Base-by-base conservation (phyloP, 1,139 yeast genomes). In the Taphrina wiesneri region DNA sequence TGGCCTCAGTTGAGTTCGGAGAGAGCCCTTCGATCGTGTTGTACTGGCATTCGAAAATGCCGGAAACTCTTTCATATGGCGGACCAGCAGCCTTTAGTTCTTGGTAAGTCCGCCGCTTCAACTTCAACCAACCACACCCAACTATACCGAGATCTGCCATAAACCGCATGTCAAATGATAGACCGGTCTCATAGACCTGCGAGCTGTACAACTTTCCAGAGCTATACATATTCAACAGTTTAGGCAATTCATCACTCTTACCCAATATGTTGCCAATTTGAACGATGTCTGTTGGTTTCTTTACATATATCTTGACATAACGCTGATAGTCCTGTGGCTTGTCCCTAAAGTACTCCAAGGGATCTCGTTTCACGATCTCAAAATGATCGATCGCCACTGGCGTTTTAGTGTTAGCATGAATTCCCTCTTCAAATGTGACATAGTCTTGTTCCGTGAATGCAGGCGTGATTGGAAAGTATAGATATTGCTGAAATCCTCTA, bases 111-210 rank as follows among this genome's bases (percentile, higher is more conserved):
- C 60, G 60, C 6, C 21, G 34, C 1, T 28, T 19, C 30, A 62
- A 15, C n/a, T 23, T 28, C 6, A 62, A 26, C 65, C 65, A 62
- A 13, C 65, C 65, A 52, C 54, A 53, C 9, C 65, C 65, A 26
- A 53, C 57, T 17, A 62, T 43, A 4, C 54, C 60, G 4, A 53
- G 23, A 19, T 62, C 65, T 21, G 47, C 30, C 65, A 62, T 62
- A 46, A 53, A 53, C 13, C 65, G 45, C 45, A 45, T 21, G 23
- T 53, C 60, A 26, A 47, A 54, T 3, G 60, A 21, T 13, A 62
- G 23, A n/a, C 65, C 65, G 9, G 60, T 62, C 41, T 62, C 65
- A 15, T 62, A 62, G 19, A 53, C 65, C 32, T 53, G 60, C 17
- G 65, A 45, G 21, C 53, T 43, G 45, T 43, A 62, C 36, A 62